Evolutionary conservation across 2,329 filamentous ascomycete species (phyloP).

Genomic region (Aspergillus fructus): DNA sequence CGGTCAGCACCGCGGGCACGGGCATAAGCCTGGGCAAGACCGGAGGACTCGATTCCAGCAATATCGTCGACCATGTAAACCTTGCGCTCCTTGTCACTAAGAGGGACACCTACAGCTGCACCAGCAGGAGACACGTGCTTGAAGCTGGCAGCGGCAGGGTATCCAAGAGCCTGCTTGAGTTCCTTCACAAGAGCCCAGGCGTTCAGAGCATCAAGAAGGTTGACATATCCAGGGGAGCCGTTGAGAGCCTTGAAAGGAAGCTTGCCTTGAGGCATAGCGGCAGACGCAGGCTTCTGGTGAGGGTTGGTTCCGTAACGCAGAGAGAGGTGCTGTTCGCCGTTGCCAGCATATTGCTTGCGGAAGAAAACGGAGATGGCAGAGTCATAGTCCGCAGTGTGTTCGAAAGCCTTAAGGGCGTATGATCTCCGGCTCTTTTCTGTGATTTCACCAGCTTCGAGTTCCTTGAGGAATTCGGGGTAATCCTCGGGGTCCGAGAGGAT

Average conservation of each 20-base stretch:
- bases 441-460: slow-evolving; percentile 83
- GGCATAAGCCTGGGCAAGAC: slow-evolving; percentile 90
- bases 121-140: slow-evolving; percentile 98
- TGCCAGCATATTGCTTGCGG: slow-evolving; percentile 89
- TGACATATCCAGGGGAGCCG: slow-evolving; percentile 93
- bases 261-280: slow-evolving; percentile 69
- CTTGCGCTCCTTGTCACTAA: slow-evolving; percentile 85
- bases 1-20: slow-evolving; percentile 93
- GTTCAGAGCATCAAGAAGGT: slow-evolving; percentile 93
- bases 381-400: slow-evolving; percentile 97
- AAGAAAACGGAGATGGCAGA: slow-evolving; percentile 94
- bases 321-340: slow-evolving; percentile 77
- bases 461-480: slow-evolving; percentile 90
- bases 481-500: slow-evolving; percentile 93
- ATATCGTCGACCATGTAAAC: slow-evolving; percentile 99
- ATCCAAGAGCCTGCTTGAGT: slow-evolving; percentile 81
- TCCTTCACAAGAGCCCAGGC: slow-evolving; percentile 97
- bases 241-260: slow-evolving; percentile 94
- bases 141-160: slow-evolving; percentile 93
- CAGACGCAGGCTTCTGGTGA: slow-evolving; percentile 94
- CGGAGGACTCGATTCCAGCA: slow-evolving; percentile 78
- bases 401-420: slow-evolving; percentile 96
- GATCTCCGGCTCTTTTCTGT: slow-evolving; percentile 79
- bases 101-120: slow-evolving; percentile 85
- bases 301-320: slow-evolving; percentile 96